phyloP scores from a whole-genome alignment of 2,329 filamentous ascomycete species.

The Hymenoscyphus salicellus region DNA sequence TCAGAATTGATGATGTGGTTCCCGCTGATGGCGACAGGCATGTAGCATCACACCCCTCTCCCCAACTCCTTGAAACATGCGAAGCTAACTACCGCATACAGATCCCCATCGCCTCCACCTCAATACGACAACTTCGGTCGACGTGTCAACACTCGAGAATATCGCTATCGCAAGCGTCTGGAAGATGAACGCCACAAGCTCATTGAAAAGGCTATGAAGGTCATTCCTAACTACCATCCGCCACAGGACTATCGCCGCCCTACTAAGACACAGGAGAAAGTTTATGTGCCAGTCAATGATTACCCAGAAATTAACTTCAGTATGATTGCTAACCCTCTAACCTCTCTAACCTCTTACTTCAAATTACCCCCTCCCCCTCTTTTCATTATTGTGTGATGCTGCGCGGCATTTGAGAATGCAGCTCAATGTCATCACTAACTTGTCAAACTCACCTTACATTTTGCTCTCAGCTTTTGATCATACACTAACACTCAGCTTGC shows the following conservation, averaged over 20 bases:
- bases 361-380: constrained; percentile 38
- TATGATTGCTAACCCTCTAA: constrained; percentile 99
- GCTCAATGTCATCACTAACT: constrained; percentile 38
- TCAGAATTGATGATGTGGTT: constrained; percentile 98
- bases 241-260: constrained; percentile 97
- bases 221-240: constrained; percentile 98
- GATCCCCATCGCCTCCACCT: constrained; percentile 90
- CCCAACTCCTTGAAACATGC: neutral
- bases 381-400: constrained; percentile 40
- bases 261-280: constrained; percentile 99
- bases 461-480: constrained; percentile 39
- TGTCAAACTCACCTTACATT: constrained; percentile 32
- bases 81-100: constrained; percentile 40
- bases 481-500: constrained; percentile 89
- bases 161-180: constrained; percentile 94
- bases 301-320: constrained; percentile 99
- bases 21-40: constrained; percentile 94
- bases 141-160: constrained; percentile 98
- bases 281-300: constrained; percentile 99
- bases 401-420: constrained; percentile 34
- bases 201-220: constrained; percentile 98
- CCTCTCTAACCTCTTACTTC: constrained; percentile 59
- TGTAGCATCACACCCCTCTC: constrained; percentile 34
- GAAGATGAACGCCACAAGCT: constrained; percentile 99
- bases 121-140: constrained; percentile 99